A percentile compares a stretch with the other conserved stretches of the same genome.
Evolutionary conservation across 805 yeast genomes (phyloP).

Genomic region (Saccharomycopsis lassenensis): DNA sequence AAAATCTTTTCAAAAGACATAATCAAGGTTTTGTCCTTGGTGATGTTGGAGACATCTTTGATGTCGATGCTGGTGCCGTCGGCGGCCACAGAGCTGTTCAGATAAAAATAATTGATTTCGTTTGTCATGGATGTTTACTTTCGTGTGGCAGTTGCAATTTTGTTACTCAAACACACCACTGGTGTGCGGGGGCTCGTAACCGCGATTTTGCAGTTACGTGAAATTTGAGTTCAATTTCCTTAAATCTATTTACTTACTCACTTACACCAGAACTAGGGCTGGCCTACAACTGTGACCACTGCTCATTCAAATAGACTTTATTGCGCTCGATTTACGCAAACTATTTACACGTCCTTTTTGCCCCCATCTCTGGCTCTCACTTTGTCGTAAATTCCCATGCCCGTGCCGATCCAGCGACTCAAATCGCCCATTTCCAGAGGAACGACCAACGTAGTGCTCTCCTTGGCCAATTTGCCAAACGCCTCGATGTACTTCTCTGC

Average conservation of each 20-base stretch:
- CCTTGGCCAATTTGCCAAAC: constrained; percentile 74
- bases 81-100: background rate
- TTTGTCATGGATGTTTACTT: no score
- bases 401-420: constrained; percentile 65
- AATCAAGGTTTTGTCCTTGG: constrained; percentile 11
- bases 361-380: constrained; percentile 24
- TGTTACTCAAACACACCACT: no score
- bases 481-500: constrained; percentile 80
- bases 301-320: no score
- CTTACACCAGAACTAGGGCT: no score
- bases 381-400: constrained; percentile 58
- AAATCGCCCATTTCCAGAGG: constrained; percentile 71
- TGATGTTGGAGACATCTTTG: constrained; percentile 16
- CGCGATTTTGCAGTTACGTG: no score
- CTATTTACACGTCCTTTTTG: no score
- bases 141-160: no score
- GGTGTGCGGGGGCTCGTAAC: no score
- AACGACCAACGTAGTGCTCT: constrained; percentile 63
- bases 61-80: constrained; percentile 4
- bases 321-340: no score
- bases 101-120: background rate
- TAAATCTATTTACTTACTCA: no score
- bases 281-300: no score
- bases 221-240: no score
- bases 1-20: constrained; percentile 10